Conservation (phyloP, 2,329 filamentous ascomycete species). For the Colletotrichum salicis region DNA sequence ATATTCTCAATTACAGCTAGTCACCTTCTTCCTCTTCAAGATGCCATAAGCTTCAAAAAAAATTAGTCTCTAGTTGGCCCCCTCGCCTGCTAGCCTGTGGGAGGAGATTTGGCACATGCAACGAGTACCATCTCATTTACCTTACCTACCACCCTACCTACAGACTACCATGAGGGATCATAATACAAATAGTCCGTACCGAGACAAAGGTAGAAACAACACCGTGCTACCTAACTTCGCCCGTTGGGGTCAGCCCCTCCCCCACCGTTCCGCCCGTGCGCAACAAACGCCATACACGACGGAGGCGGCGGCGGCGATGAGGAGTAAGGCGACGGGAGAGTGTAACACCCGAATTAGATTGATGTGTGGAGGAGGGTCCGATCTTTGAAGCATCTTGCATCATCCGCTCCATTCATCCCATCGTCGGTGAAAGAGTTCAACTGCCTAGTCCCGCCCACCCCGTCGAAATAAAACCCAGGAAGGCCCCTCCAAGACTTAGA, state of each 20-base stretch:
- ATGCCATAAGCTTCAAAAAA: neutral
- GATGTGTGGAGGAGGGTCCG: conserved; percentile 3
- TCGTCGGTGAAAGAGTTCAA: neutral
- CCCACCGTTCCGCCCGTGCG: conserved; percentile 29
- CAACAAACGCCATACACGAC: conserved; percentile 14
- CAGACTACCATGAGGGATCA: too few relatives aligned
- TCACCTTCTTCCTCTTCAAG: neutral
- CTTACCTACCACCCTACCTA: neutral
- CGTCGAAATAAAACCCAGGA: conserved; percentile 12
- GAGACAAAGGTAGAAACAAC: neutral
- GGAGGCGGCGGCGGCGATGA: neutral
- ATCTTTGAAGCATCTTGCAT: conserved; percentile 3
- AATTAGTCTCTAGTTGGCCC: neutral
- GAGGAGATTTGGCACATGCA: neutral
- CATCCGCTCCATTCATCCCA: neutral
- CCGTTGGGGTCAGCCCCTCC: conserved; percentile 28
- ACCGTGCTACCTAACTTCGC: neutral
- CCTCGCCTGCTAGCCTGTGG: neutral
- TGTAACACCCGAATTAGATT: neutral
- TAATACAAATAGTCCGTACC: neutral
- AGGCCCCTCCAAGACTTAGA: neutral
- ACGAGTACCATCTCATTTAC: neutral
- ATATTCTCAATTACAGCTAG: neutral
- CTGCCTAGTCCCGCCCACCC: neutral
- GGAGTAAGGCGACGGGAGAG: neutral